Evolutionary conservation across 2,329 filamentous ascomycete genomes (phyloP).

Genomic region (Fusarium buharicum): DNA sequence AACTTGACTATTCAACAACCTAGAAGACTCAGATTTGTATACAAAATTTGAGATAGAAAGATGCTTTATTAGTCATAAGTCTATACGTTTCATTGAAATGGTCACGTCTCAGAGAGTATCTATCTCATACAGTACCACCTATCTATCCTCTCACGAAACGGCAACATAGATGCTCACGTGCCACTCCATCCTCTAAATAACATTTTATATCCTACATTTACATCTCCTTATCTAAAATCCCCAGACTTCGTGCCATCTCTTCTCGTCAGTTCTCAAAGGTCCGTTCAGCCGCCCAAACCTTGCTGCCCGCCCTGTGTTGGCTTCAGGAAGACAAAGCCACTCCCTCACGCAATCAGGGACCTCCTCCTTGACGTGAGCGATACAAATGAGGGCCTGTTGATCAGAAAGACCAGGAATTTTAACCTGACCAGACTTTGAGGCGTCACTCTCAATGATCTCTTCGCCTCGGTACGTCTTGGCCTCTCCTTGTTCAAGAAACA

Average conservation of each 20-base stretch:
- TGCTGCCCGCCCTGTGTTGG: slow-evolving; percentile 69
- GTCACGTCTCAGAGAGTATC: no score
- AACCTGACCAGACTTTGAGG: slow-evolving; percentile 56
- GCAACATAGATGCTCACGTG: no score
- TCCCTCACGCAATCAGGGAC: slow-evolving; percentile 84
- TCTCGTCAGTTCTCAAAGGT: slow-evolving; percentile 66
- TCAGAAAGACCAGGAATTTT: slow-evolving; percentile 71
- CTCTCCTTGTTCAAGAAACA: slow-evolving; percentile 78
- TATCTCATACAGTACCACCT: no score
- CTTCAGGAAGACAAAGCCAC: slow-evolving; percentile 87
- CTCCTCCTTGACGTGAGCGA: slow-evolving; percentile 91
- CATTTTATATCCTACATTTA: no score
- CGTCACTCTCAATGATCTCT: slow-evolving; percentile 59
- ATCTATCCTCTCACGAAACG: no score
- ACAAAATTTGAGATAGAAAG: no score
- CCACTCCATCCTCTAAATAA: background rate
- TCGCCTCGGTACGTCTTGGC: slow-evolving; percentile 53
- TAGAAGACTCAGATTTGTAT: no score
- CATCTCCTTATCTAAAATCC: slow-evolving; percentile 47
- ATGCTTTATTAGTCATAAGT: no score
- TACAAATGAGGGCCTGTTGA: slow-evolving; percentile 86
- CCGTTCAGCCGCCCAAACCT: slow-evolving; percentile 72
- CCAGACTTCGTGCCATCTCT: slow-evolving; percentile 75
- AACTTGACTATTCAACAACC: no score
- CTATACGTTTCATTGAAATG: no score